phyloP scores from a whole-genome alignment of 768 basidiomycete genomes.

The Mycena haematopus region DNA sequence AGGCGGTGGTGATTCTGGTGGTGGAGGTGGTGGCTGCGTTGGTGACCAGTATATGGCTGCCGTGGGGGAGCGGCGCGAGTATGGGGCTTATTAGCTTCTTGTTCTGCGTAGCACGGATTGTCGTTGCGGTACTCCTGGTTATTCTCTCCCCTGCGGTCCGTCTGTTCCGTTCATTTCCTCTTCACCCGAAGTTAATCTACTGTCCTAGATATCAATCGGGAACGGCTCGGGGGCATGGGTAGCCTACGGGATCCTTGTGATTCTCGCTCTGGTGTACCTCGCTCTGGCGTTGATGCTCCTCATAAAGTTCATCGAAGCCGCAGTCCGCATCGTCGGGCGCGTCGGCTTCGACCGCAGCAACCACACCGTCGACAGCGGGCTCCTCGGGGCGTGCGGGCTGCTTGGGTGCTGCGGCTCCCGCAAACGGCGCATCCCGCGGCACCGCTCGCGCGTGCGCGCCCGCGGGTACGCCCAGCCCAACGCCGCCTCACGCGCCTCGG shows the following conservation, averaged over 20 bases:
- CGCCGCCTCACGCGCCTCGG: conserved; percentile 36
- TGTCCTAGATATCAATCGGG: conserved; percentile 79
- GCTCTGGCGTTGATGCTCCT: conserved; percentile 83
- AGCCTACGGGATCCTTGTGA: conserved; percentile 88
- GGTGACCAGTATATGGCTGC: conserved; percentile 92
- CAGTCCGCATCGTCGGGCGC: conserved; percentile 76
- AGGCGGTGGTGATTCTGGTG: conserved; percentile 88
- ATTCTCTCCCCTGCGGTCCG: conserved; percentile 89
- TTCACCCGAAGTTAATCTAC: no score
- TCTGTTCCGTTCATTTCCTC: conserved; percentile 23
- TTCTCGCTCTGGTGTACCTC: conserved; percentile 81
- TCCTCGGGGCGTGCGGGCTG: conserved; percentile 84
- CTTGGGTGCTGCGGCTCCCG: conserved; percentile 69
- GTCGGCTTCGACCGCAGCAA: conserved; percentile 86
- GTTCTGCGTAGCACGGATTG: conserved; percentile 89
- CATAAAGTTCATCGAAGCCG: conserved; percentile 84
- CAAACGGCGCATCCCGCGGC: conserved; percentile 41
- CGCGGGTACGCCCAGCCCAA: conserved; percentile 27
- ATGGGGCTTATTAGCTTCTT: conserved; percentile 97
- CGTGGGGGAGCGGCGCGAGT: conserved; percentile 95
- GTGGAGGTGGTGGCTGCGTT: conserved; percentile 88
- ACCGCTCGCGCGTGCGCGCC: conserved; percentile 22
- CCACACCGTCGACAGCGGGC: conserved; percentile 81
- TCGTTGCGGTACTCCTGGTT: conserved; percentile 88
- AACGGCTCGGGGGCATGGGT: conserved; percentile 88